phyloP scores from a whole-genome alignment of 148 eudicot species.

The Vaccinium macrocarpon region DNA sequence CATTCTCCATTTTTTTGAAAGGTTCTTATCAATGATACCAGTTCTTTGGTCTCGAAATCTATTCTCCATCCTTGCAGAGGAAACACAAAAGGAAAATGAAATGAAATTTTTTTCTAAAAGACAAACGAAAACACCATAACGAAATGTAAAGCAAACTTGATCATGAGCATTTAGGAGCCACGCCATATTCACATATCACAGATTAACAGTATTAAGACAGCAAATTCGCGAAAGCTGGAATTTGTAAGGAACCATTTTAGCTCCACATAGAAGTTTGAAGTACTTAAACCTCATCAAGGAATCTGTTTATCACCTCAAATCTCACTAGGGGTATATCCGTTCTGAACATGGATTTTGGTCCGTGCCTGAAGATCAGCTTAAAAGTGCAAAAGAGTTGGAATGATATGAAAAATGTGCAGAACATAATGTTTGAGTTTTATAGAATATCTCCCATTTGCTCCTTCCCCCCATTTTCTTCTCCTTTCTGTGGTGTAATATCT shows the following conservation, averaged over 20 bases:
- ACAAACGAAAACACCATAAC: neutral
- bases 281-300: neutral
- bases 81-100: neutral
- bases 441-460: too few species aligned
- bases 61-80: neutral
- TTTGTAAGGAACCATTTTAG: neutral
- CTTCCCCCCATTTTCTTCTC: too few species aligned
- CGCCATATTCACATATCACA: neutral
- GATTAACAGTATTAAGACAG: neutral
- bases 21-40: neutral
- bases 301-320: neutral
- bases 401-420: neutral
- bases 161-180: neutral
- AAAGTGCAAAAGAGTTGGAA: neutral
- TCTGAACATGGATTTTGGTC: neutral
- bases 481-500: too few species aligned
- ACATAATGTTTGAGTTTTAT: neutral
- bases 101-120: neutral
- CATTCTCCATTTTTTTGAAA: neutral
- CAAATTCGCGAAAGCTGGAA: neutral
- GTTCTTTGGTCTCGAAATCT: neutral
- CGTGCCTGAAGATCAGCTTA: neutral
- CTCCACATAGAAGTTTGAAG: neutral
- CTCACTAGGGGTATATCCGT: neutral
- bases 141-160: neutral